Evolutionary conservation across 2,329 filamentous ascomycete genomes (phyloP), one percentile per base, ranked within the genome.

Genomic region (Lojkania enalia): DNA sequence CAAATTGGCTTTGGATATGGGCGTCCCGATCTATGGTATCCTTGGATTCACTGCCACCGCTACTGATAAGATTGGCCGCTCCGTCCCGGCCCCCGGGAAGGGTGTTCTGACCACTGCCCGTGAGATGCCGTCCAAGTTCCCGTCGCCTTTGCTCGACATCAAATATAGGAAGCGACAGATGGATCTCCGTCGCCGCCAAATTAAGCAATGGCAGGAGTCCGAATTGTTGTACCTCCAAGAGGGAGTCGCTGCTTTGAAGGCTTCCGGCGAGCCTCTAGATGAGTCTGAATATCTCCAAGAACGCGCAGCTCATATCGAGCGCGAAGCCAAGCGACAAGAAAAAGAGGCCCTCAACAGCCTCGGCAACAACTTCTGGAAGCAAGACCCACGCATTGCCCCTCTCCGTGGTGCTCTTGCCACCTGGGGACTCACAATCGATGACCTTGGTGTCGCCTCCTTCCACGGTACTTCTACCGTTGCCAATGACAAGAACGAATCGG

Each of bases 401-500:
- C 84, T 99, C 32, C 91, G 94, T 70, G 94, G 94, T 74, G 90
- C 94, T 46, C 83, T 99, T 53, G 95, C 94, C 38, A 97, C 92
- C 9, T 99, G 94, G 94, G 94, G 92, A 68, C 86, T 99, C 44
- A 97, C 94, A 11, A 89, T 99, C 55, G 94, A 99, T 65, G 94
- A 99, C 63, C 84, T 99, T 25, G 87, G 81, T 59, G 90, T 99
- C 52, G 92, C 94, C 13, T 97, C 94, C 12, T 97, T 97, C 88
- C 94, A 99, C 77, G 94, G 94, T 64, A 99, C 94, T 30, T 97
- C 94, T 1, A 99, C 94, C 55, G 90, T 95, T 68, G 94, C 94
- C 59, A 99, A 99, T 72, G 94, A 99, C 79, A 97, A 97, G 85
- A 99, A 99, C 74, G 94, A 99, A 73, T 97, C 94, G 14, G 91